phyloP scores from a whole-genome alignment of 768 basidiomycete species.

The Serendipita indica region DNA sequence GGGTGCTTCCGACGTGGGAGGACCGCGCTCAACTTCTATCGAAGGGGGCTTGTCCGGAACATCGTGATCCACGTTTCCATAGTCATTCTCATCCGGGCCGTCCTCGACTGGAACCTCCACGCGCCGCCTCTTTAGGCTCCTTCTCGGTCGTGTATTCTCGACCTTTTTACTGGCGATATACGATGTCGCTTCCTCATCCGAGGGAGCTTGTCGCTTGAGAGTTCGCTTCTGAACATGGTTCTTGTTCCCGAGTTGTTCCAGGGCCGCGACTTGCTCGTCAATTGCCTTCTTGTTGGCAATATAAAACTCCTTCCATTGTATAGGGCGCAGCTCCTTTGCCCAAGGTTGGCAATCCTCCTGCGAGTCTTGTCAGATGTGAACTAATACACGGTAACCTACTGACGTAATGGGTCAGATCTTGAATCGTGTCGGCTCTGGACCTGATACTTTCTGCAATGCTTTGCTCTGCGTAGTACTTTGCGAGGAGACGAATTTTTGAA shows the following conservation, averaged over 20 bases:
- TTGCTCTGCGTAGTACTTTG: background rate
- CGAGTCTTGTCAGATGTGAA: background rate
- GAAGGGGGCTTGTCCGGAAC: too few species aligned
- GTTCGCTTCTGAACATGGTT: background rate
- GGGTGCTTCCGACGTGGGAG: too few species aligned
- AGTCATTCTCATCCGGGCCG: too few species aligned
- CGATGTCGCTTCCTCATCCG: background rate
- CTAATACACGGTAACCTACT: background rate
- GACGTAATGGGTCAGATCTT: background rate
- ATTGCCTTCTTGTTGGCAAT: background rate
- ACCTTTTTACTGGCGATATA: background rate
- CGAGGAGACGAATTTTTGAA: background rate
- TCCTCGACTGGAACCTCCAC: too few species aligned
- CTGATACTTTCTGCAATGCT: background rate
- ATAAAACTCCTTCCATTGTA: background rate
- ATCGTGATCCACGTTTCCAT: too few species aligned
- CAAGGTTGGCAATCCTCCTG: background rate
- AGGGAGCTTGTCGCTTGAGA: background rate
- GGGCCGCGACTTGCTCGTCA: background rate
- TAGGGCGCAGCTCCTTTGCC: background rate
- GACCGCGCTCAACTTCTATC: too few species aligned
- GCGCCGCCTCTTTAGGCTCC: background rate
- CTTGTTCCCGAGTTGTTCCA: background rate
- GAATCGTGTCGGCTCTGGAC: background rate
- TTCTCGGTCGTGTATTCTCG: background rate